Evolutionary conservation across 164 flowering plant genomes (phyloP).

Genomic region (Sedum album): DNA sequence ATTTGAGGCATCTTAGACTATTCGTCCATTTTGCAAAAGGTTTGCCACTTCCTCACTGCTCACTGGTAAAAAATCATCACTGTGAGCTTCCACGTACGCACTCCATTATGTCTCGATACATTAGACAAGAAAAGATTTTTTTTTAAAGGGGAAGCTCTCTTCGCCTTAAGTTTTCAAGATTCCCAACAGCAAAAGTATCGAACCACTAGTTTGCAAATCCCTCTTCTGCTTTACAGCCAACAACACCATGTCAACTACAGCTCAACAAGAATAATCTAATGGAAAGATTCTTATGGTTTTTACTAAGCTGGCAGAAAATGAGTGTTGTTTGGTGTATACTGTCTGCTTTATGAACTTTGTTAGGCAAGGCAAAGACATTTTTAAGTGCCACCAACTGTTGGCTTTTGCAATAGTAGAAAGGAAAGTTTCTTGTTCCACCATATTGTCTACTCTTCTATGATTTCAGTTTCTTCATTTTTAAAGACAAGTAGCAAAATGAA

Average conservation of each 20-base stretch:
- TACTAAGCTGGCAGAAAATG: neutral
- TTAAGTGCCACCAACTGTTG: neutral
- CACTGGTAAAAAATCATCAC: too few relatives aligned
- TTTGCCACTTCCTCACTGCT: too few relatives aligned
- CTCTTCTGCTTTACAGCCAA: neutral
- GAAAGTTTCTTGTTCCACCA: conserved; percentile 2
- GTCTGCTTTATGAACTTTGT: neutral
- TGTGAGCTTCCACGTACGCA: too few relatives aligned
- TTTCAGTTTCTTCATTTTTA: too few relatives aligned
- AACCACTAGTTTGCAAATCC: neutral
- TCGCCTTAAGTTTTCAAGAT: neutral
- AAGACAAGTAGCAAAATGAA: neutral
- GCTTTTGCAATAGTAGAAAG: neutral
- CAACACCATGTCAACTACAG: neutral
- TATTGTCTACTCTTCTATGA: neutral
- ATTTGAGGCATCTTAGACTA: too few relatives aligned
- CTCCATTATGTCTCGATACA: too few relatives aligned
- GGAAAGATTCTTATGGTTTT: neutral
- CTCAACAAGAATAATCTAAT: neutral
- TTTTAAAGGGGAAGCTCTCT: too few relatives aligned
- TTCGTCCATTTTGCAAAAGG: too few relatives aligned
- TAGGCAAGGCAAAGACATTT: neutral
- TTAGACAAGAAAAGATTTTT: too few relatives aligned
- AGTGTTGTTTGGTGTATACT: neutral
- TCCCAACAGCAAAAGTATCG: neutral